Percentiles rank a stretch among this genome's conserved stretches.
phyloP scores from a whole-genome alignment of 2,329 filamentous ascomycete species.

The Tolypocladium inflatum region DNA sequence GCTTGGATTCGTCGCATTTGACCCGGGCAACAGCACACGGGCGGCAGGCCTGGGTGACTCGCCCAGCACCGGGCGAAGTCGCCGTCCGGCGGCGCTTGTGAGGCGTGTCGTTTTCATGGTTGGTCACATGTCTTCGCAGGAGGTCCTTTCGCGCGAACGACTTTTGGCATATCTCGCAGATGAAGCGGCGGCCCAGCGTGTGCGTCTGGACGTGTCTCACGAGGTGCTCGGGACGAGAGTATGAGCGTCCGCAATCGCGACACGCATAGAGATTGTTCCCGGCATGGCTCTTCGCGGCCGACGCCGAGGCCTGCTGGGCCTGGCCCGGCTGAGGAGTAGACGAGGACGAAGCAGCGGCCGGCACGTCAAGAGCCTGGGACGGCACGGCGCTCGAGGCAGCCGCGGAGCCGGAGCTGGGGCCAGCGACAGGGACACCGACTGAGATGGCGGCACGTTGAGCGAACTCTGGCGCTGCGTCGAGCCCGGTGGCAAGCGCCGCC shows the following conservation, averaged over 20 bases:
- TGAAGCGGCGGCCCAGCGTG: constrained; percentile 39
- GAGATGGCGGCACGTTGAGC: not conserved
- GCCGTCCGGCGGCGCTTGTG: constrained; percentile 38
- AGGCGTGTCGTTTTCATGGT: constrained; percentile 38
- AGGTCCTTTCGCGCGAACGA: constrained; percentile 45
- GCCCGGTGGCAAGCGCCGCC: constrained; percentile 3
- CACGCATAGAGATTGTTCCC: constrained; percentile 35
- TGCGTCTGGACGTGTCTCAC: constrained; percentile 42
- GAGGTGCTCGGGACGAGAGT: constrained; percentile 44
- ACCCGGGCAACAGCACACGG: constrained; percentile 42
- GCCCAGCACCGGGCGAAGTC: constrained; percentile 33
- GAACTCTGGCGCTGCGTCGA: not conserved
- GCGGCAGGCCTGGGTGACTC: constrained; percentile 43
- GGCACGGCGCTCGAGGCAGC: not conserved
- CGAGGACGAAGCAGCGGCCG: not conserved
- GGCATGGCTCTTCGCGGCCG: constrained; percentile 10
- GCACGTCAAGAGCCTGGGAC: not conserved
- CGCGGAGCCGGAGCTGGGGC: not conserved
- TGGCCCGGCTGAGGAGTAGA: not conserved
- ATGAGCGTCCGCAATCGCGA: constrained; percentile 39
- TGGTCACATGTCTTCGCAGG: constrained; percentile 40
- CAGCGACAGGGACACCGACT: not conserved
- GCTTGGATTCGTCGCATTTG: constrained; percentile 46
- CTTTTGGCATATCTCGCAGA: constrained; percentile 41
- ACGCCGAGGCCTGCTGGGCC: not conserved